A percentile compares a stretch with the other conserved stretches of the same genome.
phyloP scores from a whole-genome alignment of 768 basidiomycete genomes.

The Fomitopsis serialis region DNA sequence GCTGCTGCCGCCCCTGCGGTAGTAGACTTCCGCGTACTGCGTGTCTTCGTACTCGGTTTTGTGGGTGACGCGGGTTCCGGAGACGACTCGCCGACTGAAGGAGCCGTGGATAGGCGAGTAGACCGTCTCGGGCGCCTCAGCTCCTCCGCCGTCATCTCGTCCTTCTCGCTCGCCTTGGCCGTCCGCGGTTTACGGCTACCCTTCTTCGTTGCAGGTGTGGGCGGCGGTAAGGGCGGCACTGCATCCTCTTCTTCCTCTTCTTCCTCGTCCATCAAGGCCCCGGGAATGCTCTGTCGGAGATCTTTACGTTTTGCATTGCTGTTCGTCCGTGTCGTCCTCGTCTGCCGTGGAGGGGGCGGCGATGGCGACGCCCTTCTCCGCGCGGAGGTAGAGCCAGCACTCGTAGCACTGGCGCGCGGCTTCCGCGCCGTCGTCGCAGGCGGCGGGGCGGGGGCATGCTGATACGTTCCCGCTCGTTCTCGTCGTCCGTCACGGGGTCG shows the following conservation, averaged over 20 bases:
- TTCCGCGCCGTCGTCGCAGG: neutral
- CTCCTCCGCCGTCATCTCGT: slow-evolving; percentile 18
- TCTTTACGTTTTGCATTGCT: slow-evolving; percentile 3
- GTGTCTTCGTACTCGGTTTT: slow-evolving; percentile 12
- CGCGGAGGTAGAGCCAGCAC: too few species aligned
- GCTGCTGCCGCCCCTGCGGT: slow-evolving; percentile 7
- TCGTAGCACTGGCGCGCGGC: neutral
- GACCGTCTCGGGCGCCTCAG: slow-evolving; percentile 28
- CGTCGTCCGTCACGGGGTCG: slow-evolving; percentile 31
- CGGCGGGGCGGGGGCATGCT: neutral
- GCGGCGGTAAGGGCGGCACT: slow-evolving; percentile 29
- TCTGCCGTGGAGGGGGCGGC: slow-evolving; percentile 2
- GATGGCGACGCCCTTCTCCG: slow-evolving; percentile 8
- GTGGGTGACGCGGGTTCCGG: slow-evolving; percentile 23
- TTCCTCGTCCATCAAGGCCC: slow-evolving; percentile 25
- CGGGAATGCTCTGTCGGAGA: slow-evolving; percentile 21
- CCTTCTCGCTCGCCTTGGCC: slow-evolving; percentile 8
- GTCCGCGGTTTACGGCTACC: slow-evolving; percentile 15
- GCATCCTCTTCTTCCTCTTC: slow-evolving; percentile 24
- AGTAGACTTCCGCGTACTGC: slow-evolving; percentile 9
- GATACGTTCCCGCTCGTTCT: slow-evolving; percentile 10
- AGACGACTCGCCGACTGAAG: slow-evolving; percentile 24
- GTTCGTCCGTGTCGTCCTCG: slow-evolving; percentile 6
- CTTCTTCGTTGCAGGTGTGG: slow-evolving; percentile 16
- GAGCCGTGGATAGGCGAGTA: slow-evolving; percentile 32